Evolutionary conservation across 176 grass and related monocot species (phyloP).

Genomic region (Oryza punctata): DNA sequence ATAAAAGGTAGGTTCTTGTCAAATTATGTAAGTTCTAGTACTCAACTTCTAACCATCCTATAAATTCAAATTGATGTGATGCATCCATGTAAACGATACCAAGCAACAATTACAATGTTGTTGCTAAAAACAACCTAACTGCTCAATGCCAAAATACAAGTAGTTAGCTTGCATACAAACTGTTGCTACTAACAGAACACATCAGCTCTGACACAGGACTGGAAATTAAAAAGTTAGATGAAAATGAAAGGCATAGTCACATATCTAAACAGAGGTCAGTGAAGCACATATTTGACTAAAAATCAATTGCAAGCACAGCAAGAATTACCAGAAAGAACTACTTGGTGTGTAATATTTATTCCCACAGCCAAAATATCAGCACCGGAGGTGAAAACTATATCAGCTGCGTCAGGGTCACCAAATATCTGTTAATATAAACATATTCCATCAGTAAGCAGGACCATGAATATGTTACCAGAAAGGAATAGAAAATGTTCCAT

Average conservation of each 20-base stretch:
- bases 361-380: conserved; percentile 91
- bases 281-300: background rate
- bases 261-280: background rate
- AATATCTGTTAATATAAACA: conserved; percentile 59
- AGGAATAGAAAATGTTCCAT: background rate
- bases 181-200: background rate
- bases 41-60: background rate
- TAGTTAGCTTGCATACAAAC: background rate
- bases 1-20: conserved; percentile 3
- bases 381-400: conserved; percentile 84
- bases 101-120: background rate
- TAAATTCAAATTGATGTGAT: background rate
- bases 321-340: conserved; percentile 70
- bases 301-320: background rate
- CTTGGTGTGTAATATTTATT: conserved; percentile 94
- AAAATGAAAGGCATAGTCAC: background rate
- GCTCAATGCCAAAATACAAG: background rate
- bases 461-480: background rate
- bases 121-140: background rate
- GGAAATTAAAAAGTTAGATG: background rate
- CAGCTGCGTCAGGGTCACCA: conserved; percentile 88
- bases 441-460: background rate
- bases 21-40: background rate
- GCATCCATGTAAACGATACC: background rate
- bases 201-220: background rate